Evolutionary conservation across 208 protist species (phyloP).

Genomic region (Leishmania turanica): DNA sequence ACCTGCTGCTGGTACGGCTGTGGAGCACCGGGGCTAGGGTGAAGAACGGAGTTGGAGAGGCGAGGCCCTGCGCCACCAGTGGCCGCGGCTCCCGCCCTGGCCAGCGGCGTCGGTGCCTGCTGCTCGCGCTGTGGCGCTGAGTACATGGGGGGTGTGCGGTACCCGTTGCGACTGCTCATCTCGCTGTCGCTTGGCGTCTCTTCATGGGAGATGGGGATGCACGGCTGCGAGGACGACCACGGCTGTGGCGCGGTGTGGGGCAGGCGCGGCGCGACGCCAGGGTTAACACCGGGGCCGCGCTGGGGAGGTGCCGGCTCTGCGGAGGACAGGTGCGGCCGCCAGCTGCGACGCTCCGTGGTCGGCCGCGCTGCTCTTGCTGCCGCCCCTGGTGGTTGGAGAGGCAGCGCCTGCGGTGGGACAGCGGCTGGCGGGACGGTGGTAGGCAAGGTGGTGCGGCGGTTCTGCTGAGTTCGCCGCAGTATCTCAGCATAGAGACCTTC

Average conservation of each 20-base stretch:
- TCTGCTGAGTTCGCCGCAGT: conserved; percentile 17
- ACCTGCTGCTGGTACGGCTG: background rate
- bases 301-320: conserved; percentile 22
- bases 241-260: background rate
- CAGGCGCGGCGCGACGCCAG: background rate
- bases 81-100: background rate
- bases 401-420: conserved; percentile 1
- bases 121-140: conserved; percentile 10
- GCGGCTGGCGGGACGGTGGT: background rate
- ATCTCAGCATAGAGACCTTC: conserved; percentile 24
- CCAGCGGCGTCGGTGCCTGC: background rate
- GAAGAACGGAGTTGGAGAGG: background rate
- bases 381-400: background rate
- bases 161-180: background rate
- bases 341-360: conserved; percentile 2
- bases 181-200: conserved; percentile 1
- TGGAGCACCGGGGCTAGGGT: background rate
- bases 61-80: background rate
- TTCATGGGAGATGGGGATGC: conserved; percentile 7
- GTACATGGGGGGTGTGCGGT: background rate
- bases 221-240: conserved; percentile 19
- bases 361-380: background rate
- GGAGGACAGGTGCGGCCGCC: conserved; percentile 18
- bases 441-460: conserved; percentile 23
- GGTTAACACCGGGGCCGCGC: background rate